A percentile compares a stretch with the other conserved stretches of the same genome.
phyloP scores from a whole-genome alignment of 2,329 filamentous ascomycete species.

The Lecanicillium sp. region DNA sequence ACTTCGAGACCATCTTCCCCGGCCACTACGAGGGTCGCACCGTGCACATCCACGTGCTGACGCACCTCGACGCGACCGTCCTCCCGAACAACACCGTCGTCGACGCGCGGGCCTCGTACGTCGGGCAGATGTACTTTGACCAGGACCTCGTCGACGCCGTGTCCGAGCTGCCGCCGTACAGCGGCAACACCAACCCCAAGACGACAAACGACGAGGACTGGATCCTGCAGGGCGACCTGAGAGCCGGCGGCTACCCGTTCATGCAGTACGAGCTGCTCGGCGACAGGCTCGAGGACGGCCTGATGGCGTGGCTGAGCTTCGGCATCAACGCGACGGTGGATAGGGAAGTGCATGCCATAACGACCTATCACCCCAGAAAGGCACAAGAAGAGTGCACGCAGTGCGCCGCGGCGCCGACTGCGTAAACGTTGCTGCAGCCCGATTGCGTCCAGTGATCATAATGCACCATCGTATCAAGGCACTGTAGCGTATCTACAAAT shows the following conservation, averaged over 20 bases:
- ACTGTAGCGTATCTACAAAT: too few relatives aligned
- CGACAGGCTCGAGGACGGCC: constrained; percentile 42
- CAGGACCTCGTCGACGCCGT: constrained; percentile 46
- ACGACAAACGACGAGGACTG: constrained; percentile 46
- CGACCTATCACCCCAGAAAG: constrained; percentile 10
- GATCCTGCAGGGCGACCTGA: constrained; percentile 40
- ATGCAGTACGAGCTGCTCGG: constrained; percentile 53
- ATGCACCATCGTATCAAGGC: too few relatives aligned
- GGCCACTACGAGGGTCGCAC: constrained; percentile 37
- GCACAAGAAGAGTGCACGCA: too few relatives aligned
- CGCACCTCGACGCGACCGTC: constrained; percentile 27
- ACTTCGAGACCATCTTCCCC: constrained; percentile 38
- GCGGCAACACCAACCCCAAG: constrained; percentile 34
- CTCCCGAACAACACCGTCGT: constrained; percentile 46
- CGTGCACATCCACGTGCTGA: constrained; percentile 35
- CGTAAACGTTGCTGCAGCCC: too few relatives aligned
- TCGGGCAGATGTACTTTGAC: constrained; percentile 60
- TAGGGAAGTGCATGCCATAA: constrained; percentile 1
- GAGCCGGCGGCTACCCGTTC: constrained; percentile 49
- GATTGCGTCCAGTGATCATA: too few relatives aligned
- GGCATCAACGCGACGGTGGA: constrained; percentile 34
- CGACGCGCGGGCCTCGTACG: constrained; percentile 45
- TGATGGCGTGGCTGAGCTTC: constrained; percentile 49
- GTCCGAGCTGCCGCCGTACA: constrained; percentile 40
- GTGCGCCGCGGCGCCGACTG: too few relatives aligned